Evolutionary conservation across 176 grass and related monocot genomes (phyloP).

Genomic region (Hordeum vulgare): DNA sequence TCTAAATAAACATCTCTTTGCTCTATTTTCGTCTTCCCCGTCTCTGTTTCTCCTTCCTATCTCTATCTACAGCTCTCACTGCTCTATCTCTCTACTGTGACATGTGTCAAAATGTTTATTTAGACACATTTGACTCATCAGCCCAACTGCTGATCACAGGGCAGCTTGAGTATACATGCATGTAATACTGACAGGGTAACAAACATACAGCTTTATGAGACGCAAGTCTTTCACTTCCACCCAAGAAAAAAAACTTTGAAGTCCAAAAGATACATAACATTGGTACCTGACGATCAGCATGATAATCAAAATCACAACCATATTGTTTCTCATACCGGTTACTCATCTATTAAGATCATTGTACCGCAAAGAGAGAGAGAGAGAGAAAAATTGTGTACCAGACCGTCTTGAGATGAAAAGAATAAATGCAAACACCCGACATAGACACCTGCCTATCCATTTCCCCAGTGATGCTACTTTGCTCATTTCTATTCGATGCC

Average conservation of each 20-base stretch:
- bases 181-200: no score
- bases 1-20: not conserved
- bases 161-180: no score
- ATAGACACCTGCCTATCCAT: not conserved
- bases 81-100: not conserved
- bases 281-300: not conserved
- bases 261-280: not conserved
- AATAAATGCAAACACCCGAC: not conserved
- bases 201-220: not conserved
- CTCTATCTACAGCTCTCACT: not conserved
- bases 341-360: not conserved
- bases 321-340: not conserved
- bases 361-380: not conserved
- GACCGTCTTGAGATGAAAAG: not conserved
- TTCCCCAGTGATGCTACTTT: not conserved
- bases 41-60: not conserved
- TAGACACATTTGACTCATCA: no score
- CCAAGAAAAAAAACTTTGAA: not conserved
- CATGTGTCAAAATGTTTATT: no score
- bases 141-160: no score
- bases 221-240: not conserved
- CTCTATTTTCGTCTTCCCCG: not conserved
- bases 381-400: not conserved
- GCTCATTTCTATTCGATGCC: not conserved
- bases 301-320: not conserved